phyloP scores from a whole-genome alignment of 495 filamentous ascomycete species.

The Corynascus novoguineensis region DNA sequence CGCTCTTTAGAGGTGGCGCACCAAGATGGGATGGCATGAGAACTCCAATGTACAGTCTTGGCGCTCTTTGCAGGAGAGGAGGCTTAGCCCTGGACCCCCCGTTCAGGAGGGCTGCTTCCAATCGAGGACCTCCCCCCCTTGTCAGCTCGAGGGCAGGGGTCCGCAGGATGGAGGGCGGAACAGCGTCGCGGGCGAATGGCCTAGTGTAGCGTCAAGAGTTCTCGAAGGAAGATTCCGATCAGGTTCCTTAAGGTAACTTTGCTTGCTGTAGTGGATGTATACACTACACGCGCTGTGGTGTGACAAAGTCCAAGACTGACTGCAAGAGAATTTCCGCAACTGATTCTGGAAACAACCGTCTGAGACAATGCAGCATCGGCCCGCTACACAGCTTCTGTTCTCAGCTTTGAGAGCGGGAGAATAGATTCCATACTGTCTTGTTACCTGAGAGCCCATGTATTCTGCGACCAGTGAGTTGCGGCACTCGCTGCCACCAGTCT shows the following conservation, averaged over 20 bases:
- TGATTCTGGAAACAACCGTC: too few relatives aligned
- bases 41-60: conserved; percentile 23
- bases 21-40: conserved; percentile 24
- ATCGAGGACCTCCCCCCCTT: conserved; percentile 11
- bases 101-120: conserved; percentile 23
- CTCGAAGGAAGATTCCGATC: not conserved
- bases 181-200: too few relatives aligned
- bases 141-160: conserved; percentile 24
- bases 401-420: too few relatives aligned
- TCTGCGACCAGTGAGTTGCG: too few relatives aligned
- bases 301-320: not conserved
- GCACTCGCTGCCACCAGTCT: not conserved
- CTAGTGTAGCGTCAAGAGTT: too few relatives aligned
- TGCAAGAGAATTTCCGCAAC: too few relatives aligned
- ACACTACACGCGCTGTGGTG: too few relatives aligned
- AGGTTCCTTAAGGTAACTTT: not conserved
- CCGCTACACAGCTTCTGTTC: conserved; percentile 4
- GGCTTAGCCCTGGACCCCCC: conserved; percentile 19
- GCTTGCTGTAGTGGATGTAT: too few relatives aligned
- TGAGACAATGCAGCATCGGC: too few relatives aligned
- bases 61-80: conserved; percentile 22
- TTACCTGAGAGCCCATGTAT: too few relatives aligned
- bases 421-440: too few relatives aligned
- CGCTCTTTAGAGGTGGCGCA: conserved; percentile 17
- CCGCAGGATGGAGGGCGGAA: not conserved